Percentiles rank a stretch among this genome's conserved stretches.
Conservation (phyloP, 768 basidiomycete species). For the Trametes coccinea region DNA sequence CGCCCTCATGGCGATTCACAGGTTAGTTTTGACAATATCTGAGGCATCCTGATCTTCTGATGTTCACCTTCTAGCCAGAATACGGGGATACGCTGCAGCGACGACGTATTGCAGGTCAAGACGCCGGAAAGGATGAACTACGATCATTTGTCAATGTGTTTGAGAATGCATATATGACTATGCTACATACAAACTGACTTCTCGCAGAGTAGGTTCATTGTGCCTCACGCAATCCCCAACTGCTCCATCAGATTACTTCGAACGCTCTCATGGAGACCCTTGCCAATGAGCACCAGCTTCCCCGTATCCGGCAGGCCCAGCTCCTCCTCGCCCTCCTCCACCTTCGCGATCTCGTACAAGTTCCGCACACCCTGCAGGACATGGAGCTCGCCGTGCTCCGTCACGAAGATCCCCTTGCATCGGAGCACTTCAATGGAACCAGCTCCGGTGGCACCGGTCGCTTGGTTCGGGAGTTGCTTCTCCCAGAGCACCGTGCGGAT, state of each 20-base stretch:
- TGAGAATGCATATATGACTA: no score
- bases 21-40: no score
- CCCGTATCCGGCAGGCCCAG: constrained; percentile 61
- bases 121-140: no score
- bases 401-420: constrained; percentile 81
- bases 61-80: no score
- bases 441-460: constrained; percentile 4
- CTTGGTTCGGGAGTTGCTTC: constrained; percentile 44
- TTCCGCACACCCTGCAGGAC: constrained; percentile 91
- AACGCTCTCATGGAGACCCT: constrained; percentile 62
- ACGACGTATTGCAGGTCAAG: no score
- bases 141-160: no score
- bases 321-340: constrained; percentile 37
- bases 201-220: no score
- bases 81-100: no score
- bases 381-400: constrained; percentile 54
- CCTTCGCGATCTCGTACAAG: constrained; percentile 76
- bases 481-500: constrained; percentile 87
- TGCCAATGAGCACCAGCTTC: constrained; percentile 88
- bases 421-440: constrained; percentile 64
- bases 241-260: constrained; percentile 48
- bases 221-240: constrained; percentile 2
- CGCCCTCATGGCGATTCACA: no score
- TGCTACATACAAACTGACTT: no score
- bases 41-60: no score